Base-by-base conservation (phyloP, 2,329 filamentous ascomycete species). In the Pseudogymnoascus sp. region DNA sequence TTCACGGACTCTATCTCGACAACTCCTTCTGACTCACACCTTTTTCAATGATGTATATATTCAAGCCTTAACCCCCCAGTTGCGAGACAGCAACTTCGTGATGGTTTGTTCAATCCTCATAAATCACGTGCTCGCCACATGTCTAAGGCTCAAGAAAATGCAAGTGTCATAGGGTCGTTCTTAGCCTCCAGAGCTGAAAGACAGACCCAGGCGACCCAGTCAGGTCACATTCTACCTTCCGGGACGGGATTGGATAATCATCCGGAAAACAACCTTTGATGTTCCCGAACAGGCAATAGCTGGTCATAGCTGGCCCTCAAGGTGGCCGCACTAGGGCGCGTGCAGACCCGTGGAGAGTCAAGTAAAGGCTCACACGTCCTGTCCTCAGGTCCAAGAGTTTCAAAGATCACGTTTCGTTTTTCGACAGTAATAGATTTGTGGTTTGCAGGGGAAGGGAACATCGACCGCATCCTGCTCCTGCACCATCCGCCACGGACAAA, bases 371-470 rank as follows among this genome's bases (percentile, higher is more conserved):
- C 51, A 57, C 51, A 57, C 51, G 29, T 57, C 51, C 26, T 57
- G 51, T 57, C 51, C 51, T 57, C 51, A 57, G 26, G 51, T 57
- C 26, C n/a, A 57, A 57, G 51, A 34, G 51, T 57, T 57, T 57
- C 51, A 57, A 57, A 31, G 51, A 57, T 34, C 29, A 57, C 51
- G 51, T 57, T 34, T 57, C 29, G 26, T 34, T 34, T 34, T 57
- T 18, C 51, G 29, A 34, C 51, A 57, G 51, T 57, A 21, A 16
- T 57, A 57, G 51, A 34, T 57, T n/a, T 18, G 26, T 54, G 26
- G 47, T 54, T 54, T 31, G 26, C 47, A 54, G 26, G 26, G 47
- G 14, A 11, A 45, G 47, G 8, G 14, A 45, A 11, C 23, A 54
- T 54, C 26, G 47, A 54, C 18, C 23, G n/a, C n/a, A 57, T 34